A percentile compares a stretch with the other conserved stretches of the same genome.
Evolutionary conservation across 768 basidiomycete genomes (phyloP).

Genomic region (Leucocoprinus sp.): DNA sequence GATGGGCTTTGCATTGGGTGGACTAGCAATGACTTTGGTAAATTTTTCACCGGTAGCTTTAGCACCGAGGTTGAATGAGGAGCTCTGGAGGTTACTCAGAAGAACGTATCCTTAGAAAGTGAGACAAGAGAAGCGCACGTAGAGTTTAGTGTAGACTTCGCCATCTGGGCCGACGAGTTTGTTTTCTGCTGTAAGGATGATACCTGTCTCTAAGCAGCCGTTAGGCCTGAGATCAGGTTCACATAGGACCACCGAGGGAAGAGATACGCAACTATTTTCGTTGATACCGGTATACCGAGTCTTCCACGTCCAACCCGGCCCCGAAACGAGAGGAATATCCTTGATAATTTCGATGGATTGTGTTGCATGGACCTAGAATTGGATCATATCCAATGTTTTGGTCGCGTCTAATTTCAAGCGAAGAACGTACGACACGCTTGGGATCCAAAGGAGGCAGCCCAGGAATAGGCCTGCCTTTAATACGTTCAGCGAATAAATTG

Average conservation of each 20-base stretch:
- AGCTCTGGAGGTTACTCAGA: conserved; percentile 29
- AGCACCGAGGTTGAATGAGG: conserved; percentile 64
- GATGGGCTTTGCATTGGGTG: conserved; percentile 51
- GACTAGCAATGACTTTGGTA: conserved; percentile 50
- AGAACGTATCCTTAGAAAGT: not conserved
- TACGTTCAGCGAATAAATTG: conserved; percentile 52
- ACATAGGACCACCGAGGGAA: not conserved
- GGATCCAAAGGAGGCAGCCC: conserved; percentile 68
- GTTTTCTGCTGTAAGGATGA: conserved; percentile 60
- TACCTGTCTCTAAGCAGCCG: conserved; percentile 52
- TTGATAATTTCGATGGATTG: conserved; percentile 77
- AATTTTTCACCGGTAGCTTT: conserved; percentile 57
- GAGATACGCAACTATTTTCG: conserved; percentile 60
- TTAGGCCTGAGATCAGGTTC: not conserved
- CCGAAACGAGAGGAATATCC: conserved; percentile 68
- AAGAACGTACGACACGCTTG: conserved; percentile 49
- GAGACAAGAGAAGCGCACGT: conserved; percentile 28
- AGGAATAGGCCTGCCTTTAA: conserved; percentile 39
- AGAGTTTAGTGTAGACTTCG: conserved; percentile 52
- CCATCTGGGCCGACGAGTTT: conserved; percentile 56
- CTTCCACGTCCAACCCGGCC: conserved; percentile 72
- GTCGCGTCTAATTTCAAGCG: not conserved
- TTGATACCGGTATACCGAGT: conserved; percentile 58
- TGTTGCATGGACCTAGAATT: conserved; percentile 59
- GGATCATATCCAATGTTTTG: not conserved